Percentiles rank a stretch among this genome's conserved stretches.
Evolutionary conservation across 1,139 yeast species (phyloP).

Genomic region (Yamadazyma conglobata): DNA sequence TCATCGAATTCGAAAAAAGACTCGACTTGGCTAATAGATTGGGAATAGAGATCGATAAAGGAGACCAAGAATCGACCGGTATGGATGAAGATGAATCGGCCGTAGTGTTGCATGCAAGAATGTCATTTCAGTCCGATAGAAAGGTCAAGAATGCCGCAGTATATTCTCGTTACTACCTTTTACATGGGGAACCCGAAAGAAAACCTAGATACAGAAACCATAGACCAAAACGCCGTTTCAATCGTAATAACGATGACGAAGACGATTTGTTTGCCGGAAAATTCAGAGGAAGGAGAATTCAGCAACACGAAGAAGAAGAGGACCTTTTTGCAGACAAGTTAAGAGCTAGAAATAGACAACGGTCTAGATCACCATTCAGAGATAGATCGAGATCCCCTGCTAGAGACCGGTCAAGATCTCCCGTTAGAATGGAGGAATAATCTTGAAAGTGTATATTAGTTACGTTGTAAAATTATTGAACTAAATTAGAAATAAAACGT

Average conservation of each 20-base stretch:
- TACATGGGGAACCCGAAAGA: constrained; percentile 73
- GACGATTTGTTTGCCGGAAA: constrained; percentile 34
- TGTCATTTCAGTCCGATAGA: constrained; percentile 51
- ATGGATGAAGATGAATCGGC: constrained; percentile 47
- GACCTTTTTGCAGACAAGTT: constrained; percentile 38
- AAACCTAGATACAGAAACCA: constrained; percentile 19
- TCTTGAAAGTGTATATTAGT: constrained; percentile 1
- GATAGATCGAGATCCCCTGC: constrained; percentile 21
- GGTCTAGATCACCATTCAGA: too few species aligned
- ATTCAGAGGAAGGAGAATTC: constrained; percentile 11
- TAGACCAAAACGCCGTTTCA: constrained; percentile 10
- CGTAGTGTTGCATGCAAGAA: constrained; percentile 43
- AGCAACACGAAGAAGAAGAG: constrained; percentile 26
- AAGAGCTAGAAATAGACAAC: constrained; percentile 13
- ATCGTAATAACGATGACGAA: constrained; percentile 20
- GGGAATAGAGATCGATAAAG: constrained; percentile 19
- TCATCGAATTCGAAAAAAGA: constrained; percentile 34
- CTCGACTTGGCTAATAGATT: constrained; percentile 29
- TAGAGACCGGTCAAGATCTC: constrained; percentile 20
- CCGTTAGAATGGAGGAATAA: constrained; percentile 13
- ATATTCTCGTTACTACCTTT: constrained; percentile 62
- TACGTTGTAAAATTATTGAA: constrained; percentile 2
- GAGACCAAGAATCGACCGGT: constrained; percentile 13
- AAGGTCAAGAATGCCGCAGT: constrained; percentile 58
- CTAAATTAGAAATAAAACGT: background rate